These are phyloP conservation scores for Tubosaeta sp. DNA, from an alignment of 768 basidiomycete genomes.

Conservation along the genomic window DNA sequence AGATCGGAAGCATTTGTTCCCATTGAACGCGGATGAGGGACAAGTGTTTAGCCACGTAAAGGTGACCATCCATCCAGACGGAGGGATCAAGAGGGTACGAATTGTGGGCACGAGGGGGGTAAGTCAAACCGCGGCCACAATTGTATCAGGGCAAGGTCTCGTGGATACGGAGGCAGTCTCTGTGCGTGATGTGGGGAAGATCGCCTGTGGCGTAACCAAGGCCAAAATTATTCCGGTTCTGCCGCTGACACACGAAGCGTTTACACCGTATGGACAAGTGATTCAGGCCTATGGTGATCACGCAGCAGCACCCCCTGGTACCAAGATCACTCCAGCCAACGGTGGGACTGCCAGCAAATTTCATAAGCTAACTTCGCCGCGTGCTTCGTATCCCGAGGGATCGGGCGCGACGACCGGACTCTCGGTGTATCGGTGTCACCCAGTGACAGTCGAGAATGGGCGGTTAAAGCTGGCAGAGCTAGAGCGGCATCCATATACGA, in stretches of 20 bases:
- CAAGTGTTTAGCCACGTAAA: conserved; percentile 75
- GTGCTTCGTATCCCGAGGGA: conserved; percentile 58
- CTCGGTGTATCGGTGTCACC: conserved; percentile 81
- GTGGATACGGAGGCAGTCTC: conserved; percentile 3
- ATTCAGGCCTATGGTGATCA: conserved; percentile 80
- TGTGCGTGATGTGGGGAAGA: not conserved
- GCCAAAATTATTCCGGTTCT: conserved; percentile 45
- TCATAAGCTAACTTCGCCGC: conserved; percentile 80
- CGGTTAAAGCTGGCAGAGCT: conserved; percentile 63
- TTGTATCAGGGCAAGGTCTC: conserved; percentile 4
- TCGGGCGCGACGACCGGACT: conserved; percentile 60
- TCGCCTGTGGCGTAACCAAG: conserved; percentile 8
- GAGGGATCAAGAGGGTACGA: conserved; percentile 91
- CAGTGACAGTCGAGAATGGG: conserved; percentile 40
- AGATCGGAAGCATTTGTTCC: conserved; percentile 86
- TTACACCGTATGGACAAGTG: conserved; percentile 85
- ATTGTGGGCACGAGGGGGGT: conserved; percentile 60
- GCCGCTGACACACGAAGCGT: conserved; percentile 80
- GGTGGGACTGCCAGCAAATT: conserved; percentile 89
- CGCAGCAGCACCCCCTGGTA: conserved; percentile 60
- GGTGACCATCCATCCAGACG: conserved; percentile 90
- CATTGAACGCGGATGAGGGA: conserved; percentile 61
- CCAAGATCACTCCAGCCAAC: conserved; percentile 78
- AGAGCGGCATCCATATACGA: conserved; percentile 87
- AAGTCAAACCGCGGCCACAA: conserved; percentile 3